phyloP scores from a whole-genome alignment of 2,329 filamentous ascomycete genomes.

The Furcasterigmium furcatum region DNA sequence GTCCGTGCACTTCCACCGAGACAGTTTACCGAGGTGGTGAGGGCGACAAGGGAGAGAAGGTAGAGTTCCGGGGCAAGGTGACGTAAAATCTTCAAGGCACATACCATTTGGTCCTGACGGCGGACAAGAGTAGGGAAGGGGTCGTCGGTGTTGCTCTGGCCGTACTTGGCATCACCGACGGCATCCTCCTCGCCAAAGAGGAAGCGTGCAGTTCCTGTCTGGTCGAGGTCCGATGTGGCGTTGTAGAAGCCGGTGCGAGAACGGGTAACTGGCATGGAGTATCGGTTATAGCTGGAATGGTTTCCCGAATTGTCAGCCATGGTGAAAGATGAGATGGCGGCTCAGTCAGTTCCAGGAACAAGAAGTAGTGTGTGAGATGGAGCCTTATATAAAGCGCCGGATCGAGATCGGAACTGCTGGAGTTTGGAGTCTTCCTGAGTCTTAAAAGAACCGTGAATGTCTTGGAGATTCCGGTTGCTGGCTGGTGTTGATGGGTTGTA shows the following conservation, averaged over 20 bases:
- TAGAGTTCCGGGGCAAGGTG: too few relatives aligned
- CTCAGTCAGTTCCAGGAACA: too few relatives aligned
- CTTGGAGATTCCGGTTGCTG: too few relatives aligned
- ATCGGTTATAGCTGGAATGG: constrained; percentile 70
- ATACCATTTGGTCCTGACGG: constrained; percentile 56
- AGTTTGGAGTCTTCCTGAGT: too few relatives aligned
- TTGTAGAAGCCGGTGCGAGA: constrained; percentile 66
- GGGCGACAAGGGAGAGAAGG: too few relatives aligned
- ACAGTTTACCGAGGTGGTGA: too few relatives aligned
- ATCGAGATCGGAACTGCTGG: too few relatives aligned
- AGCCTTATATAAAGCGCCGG: too few relatives aligned
- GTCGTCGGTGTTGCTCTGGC: constrained; percentile 73
- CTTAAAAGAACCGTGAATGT: too few relatives aligned
- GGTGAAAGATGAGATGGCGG: background rate
- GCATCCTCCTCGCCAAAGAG: constrained; percentile 78
- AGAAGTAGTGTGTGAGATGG: background rate
- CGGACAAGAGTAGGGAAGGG: constrained; percentile 82
- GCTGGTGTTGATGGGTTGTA: too few relatives aligned
- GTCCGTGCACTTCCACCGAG: too few relatives aligned
- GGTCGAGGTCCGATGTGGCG: constrained; percentile 61
- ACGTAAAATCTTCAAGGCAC: constrained; percentile 23
- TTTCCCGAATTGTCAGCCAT: constrained; percentile 12
- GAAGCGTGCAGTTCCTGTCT: constrained; percentile 82
- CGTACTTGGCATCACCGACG: constrained; percentile 65
- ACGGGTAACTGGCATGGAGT: constrained; percentile 86